A percentile compares a stretch with the other conserved stretches of the same genome.
These are phyloP conservation scores for Mycena polygramma DNA, from an alignment of 768 basidiomycete species.

Conservation along the genomic window DNA sequence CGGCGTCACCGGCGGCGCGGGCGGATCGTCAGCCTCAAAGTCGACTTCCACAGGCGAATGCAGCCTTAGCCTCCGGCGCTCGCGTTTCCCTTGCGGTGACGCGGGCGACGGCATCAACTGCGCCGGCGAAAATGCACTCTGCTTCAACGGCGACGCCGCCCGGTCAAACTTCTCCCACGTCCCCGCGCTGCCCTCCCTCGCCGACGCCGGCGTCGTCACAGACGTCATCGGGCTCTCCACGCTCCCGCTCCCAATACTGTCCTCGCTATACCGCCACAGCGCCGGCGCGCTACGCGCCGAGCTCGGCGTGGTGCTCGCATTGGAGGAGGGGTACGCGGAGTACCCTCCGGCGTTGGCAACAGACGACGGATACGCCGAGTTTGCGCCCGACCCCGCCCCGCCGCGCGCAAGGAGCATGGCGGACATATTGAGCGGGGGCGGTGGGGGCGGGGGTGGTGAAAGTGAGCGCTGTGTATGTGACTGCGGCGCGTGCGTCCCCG, in stretches of 20 bases:
- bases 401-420: conserved; percentile 23
- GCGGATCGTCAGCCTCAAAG: not conserved
- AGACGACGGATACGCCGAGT: not conserved
- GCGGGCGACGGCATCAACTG: conserved; percentile 1
- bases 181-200: not conserved
- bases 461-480: not conserved
- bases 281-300: conserved; percentile 20
- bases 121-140: not conserved
- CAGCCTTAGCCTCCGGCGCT: conserved; percentile 26
- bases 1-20: conserved; percentile 20
- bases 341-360: not conserved
- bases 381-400: not conserved
- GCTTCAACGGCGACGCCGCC: conserved; percentile 18
- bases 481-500: not conserved
- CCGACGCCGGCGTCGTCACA: conserved; percentile 31
- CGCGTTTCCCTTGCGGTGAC: conserved; percentile 29
- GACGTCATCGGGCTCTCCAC: conserved; percentile 32
- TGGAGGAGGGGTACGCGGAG: not conserved
- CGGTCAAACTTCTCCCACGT: not conserved
- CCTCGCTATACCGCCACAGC: conserved; percentile 20
- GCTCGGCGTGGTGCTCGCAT: conserved; percentile 15
- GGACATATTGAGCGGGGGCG: conserved; percentile 35
- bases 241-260: not conserved
- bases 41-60: conserved; percentile 25
- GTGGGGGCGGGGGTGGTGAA: conserved; percentile 31